Evolutionary conservation across 2,329 filamentous ascomycete species (phyloP).

Genomic region (Fusarium subtropicale): DNA sequence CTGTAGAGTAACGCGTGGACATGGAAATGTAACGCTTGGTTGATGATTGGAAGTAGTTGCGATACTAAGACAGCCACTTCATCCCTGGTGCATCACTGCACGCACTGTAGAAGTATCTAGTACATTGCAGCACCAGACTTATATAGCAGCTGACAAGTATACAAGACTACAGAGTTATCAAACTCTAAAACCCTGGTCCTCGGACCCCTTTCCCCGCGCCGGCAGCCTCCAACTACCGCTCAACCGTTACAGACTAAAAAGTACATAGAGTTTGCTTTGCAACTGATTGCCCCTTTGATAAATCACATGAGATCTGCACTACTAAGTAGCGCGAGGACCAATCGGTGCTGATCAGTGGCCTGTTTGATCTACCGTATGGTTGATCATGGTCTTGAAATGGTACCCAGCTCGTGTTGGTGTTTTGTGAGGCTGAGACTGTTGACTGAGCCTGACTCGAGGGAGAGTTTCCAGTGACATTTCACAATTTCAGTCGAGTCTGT

Average conservation of each 20-base stretch:
- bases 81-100: constrained; percentile 15
- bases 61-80: constrained; percentile 26
- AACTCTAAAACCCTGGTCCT: neutral
- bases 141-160: neutral
- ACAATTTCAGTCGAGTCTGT: neutral
- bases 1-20: constrained; percentile 9
- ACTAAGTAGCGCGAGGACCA: neutral
- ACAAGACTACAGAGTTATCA: neutral
- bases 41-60: constrained; percentile 21
- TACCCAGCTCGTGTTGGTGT: constrained; percentile 1
- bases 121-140: neutral
- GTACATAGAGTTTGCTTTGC: constrained; percentile 3
- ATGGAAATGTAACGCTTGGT: constrained; percentile 20
- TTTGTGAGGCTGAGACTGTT: constrained; percentile 24
- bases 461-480: constrained; percentile 4
- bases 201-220: constrained; percentile 10
- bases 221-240: constrained; percentile 17
- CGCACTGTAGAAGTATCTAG: neutral
- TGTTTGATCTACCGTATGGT: neutral
- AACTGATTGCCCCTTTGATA: neutral
- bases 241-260: constrained; percentile 1
- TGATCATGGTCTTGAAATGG: neutral
- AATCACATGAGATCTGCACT: neutral
- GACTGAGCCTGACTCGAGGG: constrained; percentile 26
- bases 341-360: neutral